Percentiles rank a stretch among this genome's conserved stretches.
Conservation (phyloP, 1,139 yeast species). For the Debaryomycetaceae sp. region DNA sequence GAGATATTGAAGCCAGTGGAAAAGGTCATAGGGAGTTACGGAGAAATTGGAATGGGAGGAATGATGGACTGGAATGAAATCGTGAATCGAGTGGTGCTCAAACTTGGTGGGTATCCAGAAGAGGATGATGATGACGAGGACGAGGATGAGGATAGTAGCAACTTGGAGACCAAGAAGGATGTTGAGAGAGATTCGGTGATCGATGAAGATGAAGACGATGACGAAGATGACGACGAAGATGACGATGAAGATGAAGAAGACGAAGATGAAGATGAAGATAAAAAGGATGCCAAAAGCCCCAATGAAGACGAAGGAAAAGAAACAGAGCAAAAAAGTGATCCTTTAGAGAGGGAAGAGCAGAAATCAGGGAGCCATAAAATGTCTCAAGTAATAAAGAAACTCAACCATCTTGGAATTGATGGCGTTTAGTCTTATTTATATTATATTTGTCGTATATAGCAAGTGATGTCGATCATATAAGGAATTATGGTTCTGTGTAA, state of each 20-base stretch:
- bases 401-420: background rate
- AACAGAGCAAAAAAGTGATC: background rate
- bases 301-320: background rate
- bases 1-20: conserved; percentile 88
- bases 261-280: conserved; percentile 38
- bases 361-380: background rate
- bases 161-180: conserved; percentile 28
- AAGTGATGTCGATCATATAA: background rate
- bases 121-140: conserved; percentile 77
- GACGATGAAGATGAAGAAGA: conserved; percentile 43
- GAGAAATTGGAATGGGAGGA: conserved; percentile 94
- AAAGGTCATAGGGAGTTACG: conserved; percentile 87
- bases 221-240: conserved; percentile 45
- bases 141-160: conserved; percentile 35
- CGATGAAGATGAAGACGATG: conserved; percentile 39
- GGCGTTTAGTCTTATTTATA: background rate
- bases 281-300: conserved; percentile 15
- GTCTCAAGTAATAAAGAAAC: background rate
- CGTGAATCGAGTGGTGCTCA: conserved; percentile 77
- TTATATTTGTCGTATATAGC: background rate
- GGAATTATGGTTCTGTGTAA: background rate
- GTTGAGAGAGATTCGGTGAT: conserved; percentile 32
- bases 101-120: conserved; percentile 89
- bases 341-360: background rate
- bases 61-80: conserved; percentile 91